These are phyloP conservation scores for Eucalyptus marginata DNA, from an alignment of 345 rosid genomes.

Conservation along the genomic window DNA sequence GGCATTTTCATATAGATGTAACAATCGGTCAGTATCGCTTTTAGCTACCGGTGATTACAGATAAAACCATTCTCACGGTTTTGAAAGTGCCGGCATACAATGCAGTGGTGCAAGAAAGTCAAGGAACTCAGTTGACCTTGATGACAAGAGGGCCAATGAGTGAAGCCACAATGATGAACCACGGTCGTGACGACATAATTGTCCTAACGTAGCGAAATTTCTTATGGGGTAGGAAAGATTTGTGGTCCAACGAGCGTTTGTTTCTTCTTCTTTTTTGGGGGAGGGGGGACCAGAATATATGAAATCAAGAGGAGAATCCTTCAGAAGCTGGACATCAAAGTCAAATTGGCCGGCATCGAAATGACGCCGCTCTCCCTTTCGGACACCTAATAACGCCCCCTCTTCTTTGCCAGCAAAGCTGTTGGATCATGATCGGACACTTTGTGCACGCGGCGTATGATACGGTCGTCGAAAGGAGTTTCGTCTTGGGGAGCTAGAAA, in stretches of 20 bases:
- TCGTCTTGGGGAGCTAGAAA: neutral
- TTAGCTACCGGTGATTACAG: neutral
- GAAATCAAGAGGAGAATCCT: neutral
- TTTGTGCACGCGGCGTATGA: neutral
- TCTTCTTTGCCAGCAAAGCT: neutral
- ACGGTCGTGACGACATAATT: rapidly evolving
- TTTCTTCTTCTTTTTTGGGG: neutral
- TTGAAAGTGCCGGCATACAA: neutral
- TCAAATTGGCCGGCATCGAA: neutral
- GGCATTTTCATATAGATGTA: neutral
- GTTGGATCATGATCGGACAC: neutral
- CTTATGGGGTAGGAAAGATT: neutral
- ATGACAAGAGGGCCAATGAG: neutral
- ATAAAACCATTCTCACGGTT: neutral
- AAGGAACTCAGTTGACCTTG: neutral
- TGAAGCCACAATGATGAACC: neutral
- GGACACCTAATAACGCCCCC: neutral
- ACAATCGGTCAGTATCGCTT: neutral
- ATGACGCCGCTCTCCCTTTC: neutral
- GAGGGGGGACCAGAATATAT: neutral
- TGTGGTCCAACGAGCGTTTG: neutral
- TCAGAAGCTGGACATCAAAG: neutral
- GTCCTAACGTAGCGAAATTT: neutral
- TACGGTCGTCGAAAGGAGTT: neutral
- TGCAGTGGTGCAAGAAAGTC: neutral